Percentiles rank a stretch among this genome's conserved stretches.
Evolutionary conservation across 768 basidiomycete species (phyloP).

Genomic region (Macrolepiota albuminosa): DNA sequence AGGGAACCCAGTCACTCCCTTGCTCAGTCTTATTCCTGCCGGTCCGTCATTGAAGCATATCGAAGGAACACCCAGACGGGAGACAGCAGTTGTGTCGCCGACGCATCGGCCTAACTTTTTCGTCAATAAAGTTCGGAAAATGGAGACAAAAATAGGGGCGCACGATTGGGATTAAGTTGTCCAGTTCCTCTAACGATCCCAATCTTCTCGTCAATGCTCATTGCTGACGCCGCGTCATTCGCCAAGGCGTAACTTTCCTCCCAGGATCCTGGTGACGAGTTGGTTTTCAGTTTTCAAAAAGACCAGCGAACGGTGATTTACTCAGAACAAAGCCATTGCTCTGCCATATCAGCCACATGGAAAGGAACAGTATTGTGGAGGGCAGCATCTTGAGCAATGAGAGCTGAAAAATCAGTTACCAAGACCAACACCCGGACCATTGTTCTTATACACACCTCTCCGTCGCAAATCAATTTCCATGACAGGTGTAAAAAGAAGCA

Average conservation of each 20-base stretch:
- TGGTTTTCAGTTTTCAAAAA: neutral
- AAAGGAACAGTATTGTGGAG: neutral
- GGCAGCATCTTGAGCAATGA: neutral
- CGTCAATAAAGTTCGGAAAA: neutral
- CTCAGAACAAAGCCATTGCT: constrained; percentile 4
- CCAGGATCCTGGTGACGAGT: constrained; percentile 34
- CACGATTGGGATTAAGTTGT: constrained; percentile 34
- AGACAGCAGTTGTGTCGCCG: constrained; percentile 39
- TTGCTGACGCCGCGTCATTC: constrained; percentile 27
- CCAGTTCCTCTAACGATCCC: constrained; percentile 42
- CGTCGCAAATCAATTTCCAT: neutral
- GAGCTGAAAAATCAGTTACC: neutral
- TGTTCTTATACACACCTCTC: neutral
- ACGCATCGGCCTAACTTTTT: constrained; percentile 36
- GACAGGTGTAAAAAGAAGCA: neutral
- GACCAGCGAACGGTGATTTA: neutral
- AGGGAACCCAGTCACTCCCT: constrained; percentile 49
- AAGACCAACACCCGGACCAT: neutral
- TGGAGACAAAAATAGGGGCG: constrained; percentile 3
- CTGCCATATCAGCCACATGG: neutral
- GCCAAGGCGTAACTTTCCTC: constrained; percentile 37
- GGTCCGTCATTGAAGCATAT: constrained; percentile 48
- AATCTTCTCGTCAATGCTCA: constrained; percentile 42
- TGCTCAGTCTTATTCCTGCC: constrained; percentile 37
- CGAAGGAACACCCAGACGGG: constrained; percentile 37